Evolutionary conservation across 148 eudicot species (phyloP), one percentile per base, ranked within the genome.

Genomic region (Camellia granthamiana): DNA sequence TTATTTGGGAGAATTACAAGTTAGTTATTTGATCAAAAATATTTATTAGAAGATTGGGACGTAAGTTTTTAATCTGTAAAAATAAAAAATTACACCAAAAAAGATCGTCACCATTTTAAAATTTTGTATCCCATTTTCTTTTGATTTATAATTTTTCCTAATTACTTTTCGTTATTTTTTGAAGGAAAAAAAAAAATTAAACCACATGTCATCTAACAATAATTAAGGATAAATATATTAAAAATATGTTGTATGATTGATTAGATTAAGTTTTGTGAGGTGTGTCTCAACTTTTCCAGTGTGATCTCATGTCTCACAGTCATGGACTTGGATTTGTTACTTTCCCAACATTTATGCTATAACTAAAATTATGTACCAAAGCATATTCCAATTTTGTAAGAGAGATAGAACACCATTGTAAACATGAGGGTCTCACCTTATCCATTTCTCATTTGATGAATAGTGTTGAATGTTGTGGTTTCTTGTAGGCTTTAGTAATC

Each of bases 401-500:
- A 16, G 46, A 69, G 38, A 52, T 13, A 13, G 76, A n/a, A 13
- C 41, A 21, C 42, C 42, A 72, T 19, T 8, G 18, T 72, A 21
- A 72, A 15, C 15, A 72, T 72, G 60, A 23, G 30, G 60, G 60
- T 52, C 14, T n/a, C 52, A 42, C 21, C 73, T 23, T 15, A 19
- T 44, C 19, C 2, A 6, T 43, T 3, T 69, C 23, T 43, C 5
- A 6, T 7, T 3, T 13, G 52, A 14, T 44, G 52, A 69, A 44
- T 41, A 44, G 7, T 42, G 7, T 14, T 46, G 42, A 18, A 23
- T 42, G 42, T 19, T 72, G 51, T 58, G 81, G 72, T 84, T 78
- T 47, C 83, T 79, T 85, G 84, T 85, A 81, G 78, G n/a, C 61
- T 68, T 30, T 70, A 81, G 81, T 83, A 85, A 81, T 47, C 85